Conservation (phyloP, 805 yeast genomes). For the Candida arabinofermentans region DNA sequence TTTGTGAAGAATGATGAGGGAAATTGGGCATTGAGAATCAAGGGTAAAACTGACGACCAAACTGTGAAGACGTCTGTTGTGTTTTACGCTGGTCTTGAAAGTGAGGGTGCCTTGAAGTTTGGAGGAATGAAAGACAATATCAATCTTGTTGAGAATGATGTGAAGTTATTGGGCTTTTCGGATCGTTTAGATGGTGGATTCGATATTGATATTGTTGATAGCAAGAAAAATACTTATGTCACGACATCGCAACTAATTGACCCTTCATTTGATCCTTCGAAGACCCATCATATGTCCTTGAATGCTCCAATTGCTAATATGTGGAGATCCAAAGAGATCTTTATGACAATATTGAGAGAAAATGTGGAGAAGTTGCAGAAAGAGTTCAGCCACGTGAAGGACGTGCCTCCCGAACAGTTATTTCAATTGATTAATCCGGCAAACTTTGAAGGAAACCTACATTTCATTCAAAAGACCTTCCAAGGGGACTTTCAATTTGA, state of each 20-base stretch:
- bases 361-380: conserved; percentile 48
- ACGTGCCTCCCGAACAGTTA: conserved; percentile 44
- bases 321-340: conserved; percentile 80
- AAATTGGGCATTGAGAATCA: conserved; percentile 78
- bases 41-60: conserved; percentile 56
- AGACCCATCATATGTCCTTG: conserved; percentile 63
- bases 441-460: conserved; percentile 68
- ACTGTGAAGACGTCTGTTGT: conserved; percentile 58
- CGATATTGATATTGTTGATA: conserved; percentile 54
- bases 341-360: conserved; percentile 64
- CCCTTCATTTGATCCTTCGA: conserved; percentile 51
- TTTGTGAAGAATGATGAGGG: conserved; percentile 74
- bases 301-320: conserved; percentile 64
- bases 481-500: conserved; percentile 75
- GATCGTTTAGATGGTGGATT: conserved; percentile 64
- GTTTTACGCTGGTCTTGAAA: conserved; percentile 77
- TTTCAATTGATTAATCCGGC: conserved; percentile 57
- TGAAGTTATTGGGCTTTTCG: conserved; percentile 48
- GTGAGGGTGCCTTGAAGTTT: conserved; percentile 43
- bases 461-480: conserved; percentile 72
- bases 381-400: conserved; percentile 18
- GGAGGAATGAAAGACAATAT: conserved; percentile 30
- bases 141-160: conserved; percentile 33
- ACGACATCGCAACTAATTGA: conserved; percentile 22
- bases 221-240: conserved; percentile 43